Evolutionary conservation across 1,284 basidiomycete genomes (phyloP), one percentile per base, ranked within the genome.

Genomic region (Mycena citricolor): DNA sequence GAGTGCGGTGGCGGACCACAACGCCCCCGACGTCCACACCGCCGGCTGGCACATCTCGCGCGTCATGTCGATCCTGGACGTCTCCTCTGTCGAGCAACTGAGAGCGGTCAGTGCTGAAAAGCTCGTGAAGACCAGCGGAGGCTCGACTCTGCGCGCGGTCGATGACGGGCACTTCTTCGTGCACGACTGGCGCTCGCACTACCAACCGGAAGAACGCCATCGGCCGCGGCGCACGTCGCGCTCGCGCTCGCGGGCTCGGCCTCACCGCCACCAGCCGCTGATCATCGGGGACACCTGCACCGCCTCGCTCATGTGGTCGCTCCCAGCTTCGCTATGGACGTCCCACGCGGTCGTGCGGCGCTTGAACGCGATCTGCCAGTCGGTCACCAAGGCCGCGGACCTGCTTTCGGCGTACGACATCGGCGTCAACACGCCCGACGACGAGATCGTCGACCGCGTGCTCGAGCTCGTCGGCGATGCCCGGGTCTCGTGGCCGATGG

Each of bases 341-440:
- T 65, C 80, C 0, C 54, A 73, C 1, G 76, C 72, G 26, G 78
- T 79, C 42, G 74, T 78, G 13, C 76, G 83, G 29, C 71, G 86
- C 28, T 66, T 87, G 44, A 81, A 82, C 39, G 85, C 86, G 4
- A 71, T 88, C 30, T 85, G 82, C 54, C 83, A 85, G 58, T 82
- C 79, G 7, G 66, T 87, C 34, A 65, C 62, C 28, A 82, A 79
- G 53, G 73, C 83, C 1, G 79, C 71, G 51, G 65, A 67, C 29
- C 59, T 88, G 37, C 68, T 86, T 41, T 76, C 80, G 32, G 75
- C 78, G 4, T 88, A 88, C 57, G 86, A 88, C 52, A 83, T 88
- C 46, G 66, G 68, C 19, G 55, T 75, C 0, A 68, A 79, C 51
- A 80, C 77, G 1, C 61, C 68, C 0, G 74, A 78, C 23, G 74